These are phyloP conservation scores for Ophiocytium majus DNA, from an alignment of 352 stramenopile species.

Conservation along the genomic window DNA sequence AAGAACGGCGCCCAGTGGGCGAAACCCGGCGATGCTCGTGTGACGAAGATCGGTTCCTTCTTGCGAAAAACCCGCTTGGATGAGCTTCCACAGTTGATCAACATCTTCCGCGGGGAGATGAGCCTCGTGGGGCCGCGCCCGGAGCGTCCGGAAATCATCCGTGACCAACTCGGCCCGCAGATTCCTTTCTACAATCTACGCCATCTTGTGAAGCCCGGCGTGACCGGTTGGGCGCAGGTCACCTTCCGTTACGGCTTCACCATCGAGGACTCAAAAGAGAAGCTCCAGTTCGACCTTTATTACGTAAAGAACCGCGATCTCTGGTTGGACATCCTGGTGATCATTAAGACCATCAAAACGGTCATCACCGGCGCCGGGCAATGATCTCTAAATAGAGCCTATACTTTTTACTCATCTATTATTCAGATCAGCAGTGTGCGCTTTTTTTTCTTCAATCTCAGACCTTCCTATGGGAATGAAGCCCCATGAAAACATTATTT, in stretches of 20 bases:
- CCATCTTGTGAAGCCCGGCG: neutral
- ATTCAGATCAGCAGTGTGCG: too few relatives aligned
- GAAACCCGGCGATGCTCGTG: neutral
- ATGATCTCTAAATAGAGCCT: too few relatives aligned
- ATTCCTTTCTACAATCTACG: slow-evolving; percentile 11
- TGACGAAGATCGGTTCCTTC: neutral
- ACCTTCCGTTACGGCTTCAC: slow-evolving; percentile 5
- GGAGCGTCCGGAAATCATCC: neutral
- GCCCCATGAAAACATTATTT: slow-evolving; percentile 15
- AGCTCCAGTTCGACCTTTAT: neutral
- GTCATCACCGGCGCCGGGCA: neutral
- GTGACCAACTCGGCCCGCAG: neutral
- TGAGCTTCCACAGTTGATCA: slow-evolving; percentile 10
- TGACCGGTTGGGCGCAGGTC: slow-evolving; percentile 1
- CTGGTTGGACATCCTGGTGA: slow-evolving; percentile 7
- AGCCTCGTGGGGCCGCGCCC: neutral
- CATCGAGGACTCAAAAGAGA: neutral
- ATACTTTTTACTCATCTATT: too few relatives aligned
- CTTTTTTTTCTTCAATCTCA: too few relatives aligned
- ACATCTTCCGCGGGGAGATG: slow-evolving; percentile 10
- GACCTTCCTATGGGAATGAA: too few relatives aligned
- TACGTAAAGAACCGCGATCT: slow-evolving; percentile 3
- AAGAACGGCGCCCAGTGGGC: slow-evolving; percentile 1
- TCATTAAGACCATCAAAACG: slow-evolving; percentile 10
- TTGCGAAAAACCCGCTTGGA: neutral